Evolutionary conservation across 768 basidiomycete genomes (phyloP).

Genomic region (Trametes punicea): DNA sequence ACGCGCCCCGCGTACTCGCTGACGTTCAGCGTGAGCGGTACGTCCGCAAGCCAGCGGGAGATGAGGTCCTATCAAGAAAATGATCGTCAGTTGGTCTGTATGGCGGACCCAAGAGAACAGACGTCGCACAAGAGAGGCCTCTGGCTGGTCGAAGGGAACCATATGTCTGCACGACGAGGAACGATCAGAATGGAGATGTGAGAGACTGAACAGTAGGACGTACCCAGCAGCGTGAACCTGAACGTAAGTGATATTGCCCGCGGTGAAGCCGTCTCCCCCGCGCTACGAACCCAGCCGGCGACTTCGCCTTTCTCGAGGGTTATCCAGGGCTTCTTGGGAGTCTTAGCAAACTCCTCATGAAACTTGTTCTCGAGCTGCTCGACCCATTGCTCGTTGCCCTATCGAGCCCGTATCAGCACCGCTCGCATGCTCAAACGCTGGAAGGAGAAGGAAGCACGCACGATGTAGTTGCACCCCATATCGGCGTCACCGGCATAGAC

Average conservation of each 20-base stretch:
- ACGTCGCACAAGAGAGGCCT: constrained; percentile 67
- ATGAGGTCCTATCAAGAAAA: constrained; percentile 48
- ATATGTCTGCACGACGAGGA: constrained; percentile 63
- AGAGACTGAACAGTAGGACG: constrained; percentile 25
- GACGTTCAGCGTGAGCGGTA: constrained; percentile 39
- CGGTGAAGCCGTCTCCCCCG: constrained; percentile 61
- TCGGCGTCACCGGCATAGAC: constrained; percentile 93
- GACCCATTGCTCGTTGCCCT: constrained; percentile 82
- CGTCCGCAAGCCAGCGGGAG: constrained; percentile 54
- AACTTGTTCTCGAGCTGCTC: constrained; percentile 59
- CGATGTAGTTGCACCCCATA: constrained; percentile 86
- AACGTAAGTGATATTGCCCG: constrained; percentile 86
- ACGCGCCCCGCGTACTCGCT: constrained; percentile 5
- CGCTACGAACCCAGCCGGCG: constrained; percentile 68
- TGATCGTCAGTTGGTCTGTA: background rate
- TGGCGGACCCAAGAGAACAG: background rate
- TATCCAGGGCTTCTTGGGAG: constrained; percentile 53
- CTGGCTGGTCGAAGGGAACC: constrained; percentile 90
- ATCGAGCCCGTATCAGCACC: no score
- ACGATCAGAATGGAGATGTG: background rate
- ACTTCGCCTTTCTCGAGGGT: constrained; percentile 47
- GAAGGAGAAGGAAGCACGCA: constrained; percentile 30
- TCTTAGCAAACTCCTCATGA: constrained; percentile 53
- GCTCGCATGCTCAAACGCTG: no score
- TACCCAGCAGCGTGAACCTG: constrained; percentile 78